phyloP scores from a whole-genome alignment of 495 filamentous ascomycete genomes.

The Aspergillus nidulans region DNA sequence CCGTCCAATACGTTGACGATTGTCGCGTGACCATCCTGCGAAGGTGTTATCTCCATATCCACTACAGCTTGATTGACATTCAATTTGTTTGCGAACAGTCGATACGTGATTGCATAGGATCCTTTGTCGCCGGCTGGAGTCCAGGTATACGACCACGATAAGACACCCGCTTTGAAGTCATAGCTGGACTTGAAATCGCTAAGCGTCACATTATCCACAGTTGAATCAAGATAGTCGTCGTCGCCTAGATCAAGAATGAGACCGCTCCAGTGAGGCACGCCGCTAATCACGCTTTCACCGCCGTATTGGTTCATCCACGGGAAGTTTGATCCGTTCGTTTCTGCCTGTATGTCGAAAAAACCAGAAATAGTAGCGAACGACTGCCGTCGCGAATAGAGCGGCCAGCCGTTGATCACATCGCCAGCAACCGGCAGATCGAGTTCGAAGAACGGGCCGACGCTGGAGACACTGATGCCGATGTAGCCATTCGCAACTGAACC shows the following conservation, averaged over 20 bases:
- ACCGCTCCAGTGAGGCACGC: slow-evolving; percentile 67
- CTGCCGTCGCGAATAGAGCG: slow-evolving; percentile 61
- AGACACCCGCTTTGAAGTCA: slow-evolving; percentile 57
- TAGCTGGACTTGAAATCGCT: slow-evolving; percentile 58
- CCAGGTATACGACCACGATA: slow-evolving; percentile 66
- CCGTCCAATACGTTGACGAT: slow-evolving; percentile 59
- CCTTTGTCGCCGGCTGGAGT: slow-evolving; percentile 46
- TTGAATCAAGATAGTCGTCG: slow-evolving; percentile 54
- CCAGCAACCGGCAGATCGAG: slow-evolving; percentile 47
- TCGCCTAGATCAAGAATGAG: slow-evolving; percentile 56
- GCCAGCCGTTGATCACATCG: slow-evolving; percentile 68
- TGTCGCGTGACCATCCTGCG: slow-evolving; percentile 40
- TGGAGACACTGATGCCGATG: slow-evolving; percentile 57
- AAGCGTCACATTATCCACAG: slow-evolving; percentile 55
- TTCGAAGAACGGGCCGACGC: slow-evolving; percentile 67
- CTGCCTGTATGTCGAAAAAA: slow-evolving; percentile 64
- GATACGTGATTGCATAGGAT: slow-evolving; percentile 53
- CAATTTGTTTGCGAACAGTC: slow-evolving; percentile 58
- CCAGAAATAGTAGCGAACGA: slow-evolving; percentile 71
- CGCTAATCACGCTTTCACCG: slow-evolving; percentile 67
- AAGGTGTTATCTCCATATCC: slow-evolving; percentile 50
- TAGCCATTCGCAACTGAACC: slow-evolving; percentile 63
- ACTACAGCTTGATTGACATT: slow-evolving; percentile 61
- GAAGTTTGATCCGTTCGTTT: slow-evolving; percentile 63
- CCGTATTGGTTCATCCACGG: slow-evolving; percentile 69